Evolutionary conservation across 345 rosid genomes (phyloP), one percentile per base, ranked within the genome.

Genomic region (Chamaenerion angustifolium): DNA sequence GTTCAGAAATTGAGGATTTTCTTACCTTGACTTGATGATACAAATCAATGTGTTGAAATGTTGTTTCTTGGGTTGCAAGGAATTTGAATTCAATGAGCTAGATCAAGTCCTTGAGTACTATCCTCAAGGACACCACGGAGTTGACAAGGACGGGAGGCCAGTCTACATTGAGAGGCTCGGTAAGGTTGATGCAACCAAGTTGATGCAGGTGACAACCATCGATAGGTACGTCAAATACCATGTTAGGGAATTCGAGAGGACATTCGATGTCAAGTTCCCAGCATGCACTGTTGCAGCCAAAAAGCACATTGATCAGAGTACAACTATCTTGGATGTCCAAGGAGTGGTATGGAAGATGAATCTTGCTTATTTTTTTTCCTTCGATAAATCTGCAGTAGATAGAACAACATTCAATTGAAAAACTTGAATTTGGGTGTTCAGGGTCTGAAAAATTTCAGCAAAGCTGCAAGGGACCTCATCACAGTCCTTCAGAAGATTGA

Each of bases 361-460:
- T 21, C 25, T 21, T 0, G 25, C 4, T 21, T 21, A 2, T 21
- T 21, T 21, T 21, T 21, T 4, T 21, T 4, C 25, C 25, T 21
- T 21, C 25, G 4, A 21, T 2, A 21, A 21, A 21, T n/a, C n/a
- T n/a, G n/a, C 25, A 21, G 25, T n/a, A n/a, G n/a, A n/a, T n/a
- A n/a, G n/a, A n/a, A 21, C 40, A 63, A 85, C 47, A n/a, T n/a
- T 93, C 88, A 66, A 74, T 93, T 45, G 96, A 88, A 69, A 79
- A 94, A 58, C 64, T 93, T 31, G 37, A 31, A 31, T 31, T 7
- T 31, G 6, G 3, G 37, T 48, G n/a, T 18, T 43, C 60, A 89
- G 97, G 97, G 95, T n/a, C 77, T 89, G 10, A 85, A 77, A 58
- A 82, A 69, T 68, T 85, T 89, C 74, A 82, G 62, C 58, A 89